phyloP scores from a whole-genome alignment of 202 grass and related monocot species.

The Zoysia matrella region DNA sequence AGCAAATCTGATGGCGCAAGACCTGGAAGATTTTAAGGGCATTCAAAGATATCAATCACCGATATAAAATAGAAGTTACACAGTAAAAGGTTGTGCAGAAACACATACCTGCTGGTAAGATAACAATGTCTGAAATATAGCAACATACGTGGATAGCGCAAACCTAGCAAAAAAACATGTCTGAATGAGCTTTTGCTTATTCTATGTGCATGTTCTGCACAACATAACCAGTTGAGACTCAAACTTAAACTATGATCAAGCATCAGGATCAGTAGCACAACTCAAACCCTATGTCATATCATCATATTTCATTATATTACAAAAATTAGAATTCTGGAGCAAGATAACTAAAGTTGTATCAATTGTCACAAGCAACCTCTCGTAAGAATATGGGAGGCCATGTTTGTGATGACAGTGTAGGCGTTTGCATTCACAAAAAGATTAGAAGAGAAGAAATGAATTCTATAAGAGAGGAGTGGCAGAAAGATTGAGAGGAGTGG shows the following conservation, averaged over 20 bases:
- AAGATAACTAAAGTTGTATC: neutral
- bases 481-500: neutral
- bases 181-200: conserved; percentile 8
- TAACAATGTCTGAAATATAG: conserved; percentile 76
- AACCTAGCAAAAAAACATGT: conserved; percentile 71
- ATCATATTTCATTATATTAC: conserved; percentile 4
- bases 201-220: conserved; percentile 21
- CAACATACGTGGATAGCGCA: conserved; percentile 87
- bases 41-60: conserved; percentile 18
- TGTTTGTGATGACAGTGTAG: conserved; percentile 14
- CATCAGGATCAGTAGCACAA: conserved; percentile 19
- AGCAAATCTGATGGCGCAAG: conserved; percentile 94
- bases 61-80: conserved; percentile 33
- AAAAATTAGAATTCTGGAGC: neutral
- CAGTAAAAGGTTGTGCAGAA: conserved; percentile 28
- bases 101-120: conserved; percentile 86
- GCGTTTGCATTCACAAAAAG: conserved; percentile 6
- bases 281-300: conserved; percentile 19
- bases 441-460: conserved; percentile 18
- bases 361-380: neutral
- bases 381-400: neutral
- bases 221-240: neutral
- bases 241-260: conserved; percentile 15
- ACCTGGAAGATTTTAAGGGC: conserved; percentile 65
- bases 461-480: neutral